Conservation (phyloP, 2,329 filamentous ascomycete genomes). For the Arthrinium phaeospermum region DNA sequence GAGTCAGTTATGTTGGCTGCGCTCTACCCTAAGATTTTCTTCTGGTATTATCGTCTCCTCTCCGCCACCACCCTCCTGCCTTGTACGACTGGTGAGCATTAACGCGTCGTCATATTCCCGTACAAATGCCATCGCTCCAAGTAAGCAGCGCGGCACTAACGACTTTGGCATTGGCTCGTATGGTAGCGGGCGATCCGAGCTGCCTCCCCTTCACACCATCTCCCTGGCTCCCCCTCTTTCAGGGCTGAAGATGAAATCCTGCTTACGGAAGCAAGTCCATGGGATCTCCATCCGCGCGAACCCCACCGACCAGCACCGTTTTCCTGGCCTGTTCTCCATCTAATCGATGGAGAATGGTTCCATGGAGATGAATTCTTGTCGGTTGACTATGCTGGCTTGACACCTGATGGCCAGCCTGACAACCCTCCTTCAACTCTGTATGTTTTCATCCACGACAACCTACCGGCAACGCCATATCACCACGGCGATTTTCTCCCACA, state of each 20-base stretch:
- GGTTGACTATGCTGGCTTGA: neutral
- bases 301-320: conserved; percentile 10
- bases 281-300: conserved; percentile 1
- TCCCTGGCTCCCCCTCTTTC: conserved; percentile 12
- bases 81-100: neutral
- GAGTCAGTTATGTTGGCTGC: neutral
- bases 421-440: neutral
- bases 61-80: neutral
- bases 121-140: neutral
- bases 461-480: neutral
- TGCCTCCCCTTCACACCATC: neutral
- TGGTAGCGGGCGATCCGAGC: conserved; percentile 5
- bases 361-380: conserved; percentile 16
- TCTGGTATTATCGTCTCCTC: neutral
- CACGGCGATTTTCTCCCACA: neutral
- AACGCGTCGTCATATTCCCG: neutral
- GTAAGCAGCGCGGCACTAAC: neutral
- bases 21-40: neutral
- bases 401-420: conserved; percentile 16
- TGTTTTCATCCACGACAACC: neutral
- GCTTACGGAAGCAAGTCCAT: conserved; percentile 8
- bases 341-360: conserved; percentile 9
- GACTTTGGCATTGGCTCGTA: neutral
- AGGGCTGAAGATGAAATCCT: conserved; percentile 17
- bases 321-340: conserved; percentile 5